phyloP scores from a whole-genome alignment of 108 stramenopile species.

The Nitzschia sp. region DNA sequence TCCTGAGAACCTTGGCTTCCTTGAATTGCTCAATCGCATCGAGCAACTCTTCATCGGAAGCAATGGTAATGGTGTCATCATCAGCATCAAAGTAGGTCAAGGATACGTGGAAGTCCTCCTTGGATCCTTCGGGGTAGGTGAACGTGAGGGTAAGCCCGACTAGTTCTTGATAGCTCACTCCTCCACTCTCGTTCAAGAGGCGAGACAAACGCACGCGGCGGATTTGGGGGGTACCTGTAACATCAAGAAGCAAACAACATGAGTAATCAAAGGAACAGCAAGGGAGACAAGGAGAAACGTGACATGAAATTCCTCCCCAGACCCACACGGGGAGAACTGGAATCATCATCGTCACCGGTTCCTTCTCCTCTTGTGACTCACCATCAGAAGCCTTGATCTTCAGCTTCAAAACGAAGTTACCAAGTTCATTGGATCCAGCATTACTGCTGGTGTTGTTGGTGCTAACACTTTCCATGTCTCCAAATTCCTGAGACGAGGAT shows the following conservation, averaged over 20 bases:
- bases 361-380: constrained; percentile 25
- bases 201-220: constrained; percentile 61
- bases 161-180: constrained; percentile 54
- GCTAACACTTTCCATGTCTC: no score
- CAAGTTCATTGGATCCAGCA: constrained; percentile 13
- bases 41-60: constrained; percentile 59
- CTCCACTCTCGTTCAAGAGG: constrained; percentile 38
- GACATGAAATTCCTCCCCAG: background rate
- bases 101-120: constrained; percentile 14
- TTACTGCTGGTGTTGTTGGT: background rate
- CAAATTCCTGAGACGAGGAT: background rate
- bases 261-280: background rate
- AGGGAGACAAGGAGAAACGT: background rate
- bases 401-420: constrained; percentile 63
- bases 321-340: no score
- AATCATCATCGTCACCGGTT: no score
- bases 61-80: constrained; percentile 66
- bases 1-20: constrained; percentile 38
- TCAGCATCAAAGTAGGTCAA: constrained; percentile 76
- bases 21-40: constrained; percentile 68
- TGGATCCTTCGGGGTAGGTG: constrained; percentile 29
- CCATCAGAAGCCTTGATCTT: constrained; percentile 52
- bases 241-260: constrained; percentile 3
- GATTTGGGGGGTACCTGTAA: constrained; percentile 44
- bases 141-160: constrained; percentile 42